Base-by-base conservation (phyloP, 176 grass and related monocot genomes). In the Oryza rufipogon region DNA sequence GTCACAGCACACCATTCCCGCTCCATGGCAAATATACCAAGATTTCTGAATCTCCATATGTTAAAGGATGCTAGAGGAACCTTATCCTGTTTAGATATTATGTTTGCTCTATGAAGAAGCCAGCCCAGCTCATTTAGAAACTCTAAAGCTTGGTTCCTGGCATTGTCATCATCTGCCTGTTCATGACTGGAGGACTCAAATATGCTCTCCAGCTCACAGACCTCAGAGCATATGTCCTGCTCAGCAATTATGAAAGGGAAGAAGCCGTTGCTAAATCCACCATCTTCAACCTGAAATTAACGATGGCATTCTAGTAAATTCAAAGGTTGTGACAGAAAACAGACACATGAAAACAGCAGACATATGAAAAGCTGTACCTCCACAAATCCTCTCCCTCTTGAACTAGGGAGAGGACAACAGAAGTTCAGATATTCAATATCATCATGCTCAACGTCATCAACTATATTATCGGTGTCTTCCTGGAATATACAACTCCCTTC, bases 181-280 rank as follows among this genome's bases (percentile, higher is more conserved):
- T 81, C 76, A 36, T 75, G 45, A 66, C 46, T 68, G 39, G 89
- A 71, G 60, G 73, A 70, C 49, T 92, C 83, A 85, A 97, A 89
- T 86, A 72, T 70, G 85, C 84, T 88, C 69, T 97, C 97, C 82
- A 99, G 90, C 74, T 83, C 86, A 86, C 90, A 86, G 80, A 99
- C 82, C 88, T 99, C 97, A 25, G 88, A 94, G 89, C 97, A 99
- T 33, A 96, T 79, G 22, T 96, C 93, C 78, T 96, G 85, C 69
- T 99, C 97, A 15, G 97, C 93, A 66, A 99, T 87, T 96, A 99
- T 99, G 81, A 99, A 94, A 16, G 97, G 97, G 67, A 99, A 94
- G 87, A 94, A 99, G 38, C 83, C 77, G 56, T 99, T 94, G 64
- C 91, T 89, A 77, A 96, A 91, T 68, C 97, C 93, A 91, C 83